phyloP scores from a whole-genome alignment of 2,329 filamentous ascomycete genomes.

The Achaetomium macrosporum region DNA sequence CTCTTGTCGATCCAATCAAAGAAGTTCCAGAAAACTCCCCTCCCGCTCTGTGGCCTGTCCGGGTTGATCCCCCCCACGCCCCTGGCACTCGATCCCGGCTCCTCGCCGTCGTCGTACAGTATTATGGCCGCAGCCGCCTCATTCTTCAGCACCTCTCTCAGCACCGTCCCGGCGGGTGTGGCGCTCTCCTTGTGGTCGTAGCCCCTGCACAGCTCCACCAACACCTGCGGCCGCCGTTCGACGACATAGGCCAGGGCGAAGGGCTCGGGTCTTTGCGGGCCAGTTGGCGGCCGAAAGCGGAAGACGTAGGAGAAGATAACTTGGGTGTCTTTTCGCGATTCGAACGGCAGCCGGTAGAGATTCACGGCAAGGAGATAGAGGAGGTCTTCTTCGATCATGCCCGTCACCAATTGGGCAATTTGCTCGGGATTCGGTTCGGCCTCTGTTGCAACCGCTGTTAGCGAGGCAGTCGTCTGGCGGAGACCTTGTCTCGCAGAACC shows the following conservation, averaged over 20 bases:
- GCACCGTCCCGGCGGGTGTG: constrained; percentile 81
- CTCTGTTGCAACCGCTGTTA: constrained; percentile 48
- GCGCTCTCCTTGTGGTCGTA: constrained; percentile 89
- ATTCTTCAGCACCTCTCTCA: constrained; percentile 83
- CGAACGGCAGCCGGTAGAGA: constrained; percentile 84
- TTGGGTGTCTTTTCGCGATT: constrained; percentile 91
- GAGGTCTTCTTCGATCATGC: constrained; percentile 83
- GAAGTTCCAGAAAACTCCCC: constrained; percentile 92
- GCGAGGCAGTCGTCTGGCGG: not conserved
- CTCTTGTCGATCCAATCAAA: constrained; percentile 97
- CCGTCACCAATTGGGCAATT: constrained; percentile 76
- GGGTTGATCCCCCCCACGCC: constrained; percentile 73
- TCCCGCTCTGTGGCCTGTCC: constrained; percentile 66
- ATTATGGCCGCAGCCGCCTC: constrained; percentile 88
- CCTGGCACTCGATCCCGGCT: constrained; percentile 64
- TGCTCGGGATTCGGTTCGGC: constrained; percentile 80
- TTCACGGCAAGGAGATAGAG: constrained; percentile 76
- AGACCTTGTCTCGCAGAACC: not conserved
- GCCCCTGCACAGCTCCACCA: constrained; percentile 81
- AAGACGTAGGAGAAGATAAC: constrained; percentile 94
- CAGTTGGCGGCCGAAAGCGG: constrained; percentile 71
- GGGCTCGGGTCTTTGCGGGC: constrained; percentile 64
- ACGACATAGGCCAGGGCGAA: constrained; percentile 85
- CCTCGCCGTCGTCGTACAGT: constrained; percentile 80
- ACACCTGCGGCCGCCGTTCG: constrained; percentile 76